Percentiles rank a stretch among this genome's conserved stretches.
These are phyloP conservation scores for Trypanosoma vivax DNA, from an alignment of 208 protist genomes.

Conservation along the genomic window DNA sequence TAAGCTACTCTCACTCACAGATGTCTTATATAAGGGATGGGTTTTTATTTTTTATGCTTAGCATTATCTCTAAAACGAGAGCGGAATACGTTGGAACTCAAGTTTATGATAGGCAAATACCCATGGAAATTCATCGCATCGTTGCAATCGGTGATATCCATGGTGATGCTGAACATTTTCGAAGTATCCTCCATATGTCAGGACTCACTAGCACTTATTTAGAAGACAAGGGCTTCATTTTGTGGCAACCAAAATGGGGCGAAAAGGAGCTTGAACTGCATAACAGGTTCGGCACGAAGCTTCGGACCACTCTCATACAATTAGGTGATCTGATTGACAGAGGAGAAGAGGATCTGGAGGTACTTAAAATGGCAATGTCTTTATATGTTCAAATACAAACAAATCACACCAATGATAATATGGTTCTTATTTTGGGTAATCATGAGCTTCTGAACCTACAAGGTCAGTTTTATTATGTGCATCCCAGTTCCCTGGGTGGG, in stretches of 20 bases:
- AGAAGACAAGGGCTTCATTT: slow-evolving; percentile 5
- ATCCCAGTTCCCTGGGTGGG: slow-evolving; percentile 38
- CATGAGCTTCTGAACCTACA: slow-evolving; percentile 84
- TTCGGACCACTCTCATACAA: slow-evolving; percentile 66
- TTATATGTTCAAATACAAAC: slow-evolving; percentile 39
- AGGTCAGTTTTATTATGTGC: slow-evolving; percentile 59
- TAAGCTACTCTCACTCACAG: too few relatives aligned
- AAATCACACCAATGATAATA: slow-evolving; percentile 29
- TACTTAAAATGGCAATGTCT: slow-evolving; percentile 42
- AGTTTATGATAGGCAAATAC: too few relatives aligned
- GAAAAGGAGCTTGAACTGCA: slow-evolving; percentile 8
- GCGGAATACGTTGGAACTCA: too few relatives aligned
- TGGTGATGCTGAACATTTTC: slow-evolving; percentile 58
- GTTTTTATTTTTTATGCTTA: too few relatives aligned
- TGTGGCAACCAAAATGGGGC: slow-evolving; percentile 21
- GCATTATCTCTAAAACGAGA: too few relatives aligned
- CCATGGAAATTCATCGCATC: slow-evolving; percentile 46
- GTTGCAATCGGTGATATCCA: slow-evolving; percentile 70
- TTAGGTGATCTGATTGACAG: slow-evolving; percentile 79
- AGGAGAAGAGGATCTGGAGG: slow-evolving; percentile 43
- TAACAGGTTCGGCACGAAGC: slow-evolving; percentile 6
- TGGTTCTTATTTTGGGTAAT: slow-evolving; percentile 78
- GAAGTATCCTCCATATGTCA: slow-evolving; percentile 37
- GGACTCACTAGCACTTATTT: slow-evolving; percentile 24
- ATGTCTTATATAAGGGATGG: too few relatives aligned